Conservation (phyloP, 257 asterid genomes). For the Echium plantagineum region DNA sequence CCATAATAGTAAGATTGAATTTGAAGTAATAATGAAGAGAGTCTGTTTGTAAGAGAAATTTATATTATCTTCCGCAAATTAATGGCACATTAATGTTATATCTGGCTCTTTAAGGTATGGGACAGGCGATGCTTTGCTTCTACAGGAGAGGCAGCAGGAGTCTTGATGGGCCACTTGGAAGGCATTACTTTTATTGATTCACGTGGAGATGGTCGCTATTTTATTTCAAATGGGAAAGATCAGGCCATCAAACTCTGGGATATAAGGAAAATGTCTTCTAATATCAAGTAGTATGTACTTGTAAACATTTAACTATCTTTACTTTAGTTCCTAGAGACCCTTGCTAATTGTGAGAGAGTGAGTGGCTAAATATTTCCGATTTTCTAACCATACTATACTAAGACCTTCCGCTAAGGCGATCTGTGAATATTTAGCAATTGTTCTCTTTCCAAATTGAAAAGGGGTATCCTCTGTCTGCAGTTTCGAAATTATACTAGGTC, state of each 20-base stretch:
- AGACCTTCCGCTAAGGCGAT: neutral
- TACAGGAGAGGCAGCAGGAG: constrained; percentile 61
- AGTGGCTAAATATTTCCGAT: too few relatives aligned
- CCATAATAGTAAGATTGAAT: neutral
- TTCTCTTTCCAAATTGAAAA: neutral
- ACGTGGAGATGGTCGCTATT: constrained; percentile 93
- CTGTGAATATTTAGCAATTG: neutral
- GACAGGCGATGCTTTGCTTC: constrained; percentile 76
- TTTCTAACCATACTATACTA: too few relatives aligned
- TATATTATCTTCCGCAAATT: neutral
- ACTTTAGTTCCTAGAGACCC: neutral
- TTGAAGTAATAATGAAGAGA: neutral
- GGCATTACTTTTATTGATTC: constrained; percentile 81
- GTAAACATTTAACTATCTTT: constrained; percentile 7
- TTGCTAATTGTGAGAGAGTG: neutral
- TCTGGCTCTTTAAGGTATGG: constrained; percentile 56
- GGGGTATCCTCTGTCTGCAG: neutral
- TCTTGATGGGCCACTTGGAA: constrained; percentile 83
- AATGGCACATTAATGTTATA: neutral
- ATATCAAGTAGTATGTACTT: constrained; percentile 59
- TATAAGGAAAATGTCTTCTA: constrained; percentile 87
- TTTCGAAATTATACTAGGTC: too few relatives aligned
- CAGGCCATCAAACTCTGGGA: constrained; percentile 95
- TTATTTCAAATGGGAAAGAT: constrained; percentile 91
- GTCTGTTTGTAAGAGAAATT: neutral